phyloP scores from a whole-genome alignment of 164 flowering plant species.

The Umbilicus rupestris region DNA sequence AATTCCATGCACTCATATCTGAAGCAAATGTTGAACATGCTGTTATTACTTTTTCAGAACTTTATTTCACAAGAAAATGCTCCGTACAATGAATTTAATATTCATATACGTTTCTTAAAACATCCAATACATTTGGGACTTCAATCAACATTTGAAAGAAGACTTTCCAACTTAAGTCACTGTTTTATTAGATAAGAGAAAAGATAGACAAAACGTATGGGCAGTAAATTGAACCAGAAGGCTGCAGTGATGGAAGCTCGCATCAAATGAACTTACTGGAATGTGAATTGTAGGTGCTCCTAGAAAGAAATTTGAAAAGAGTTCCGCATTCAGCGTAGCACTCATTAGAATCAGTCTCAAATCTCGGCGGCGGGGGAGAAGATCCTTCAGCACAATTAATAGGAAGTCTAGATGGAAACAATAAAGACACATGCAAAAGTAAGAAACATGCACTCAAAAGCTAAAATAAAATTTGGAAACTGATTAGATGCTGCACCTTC shows the following conservation, averaged over 20 bases:
- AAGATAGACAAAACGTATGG: background rate
- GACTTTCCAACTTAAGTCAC: background rate
- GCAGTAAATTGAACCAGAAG: background rate
- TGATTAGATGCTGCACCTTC: constrained; percentile 47
- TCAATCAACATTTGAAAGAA: background rate
- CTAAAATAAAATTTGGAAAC: background rate
- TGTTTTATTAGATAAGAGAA: background rate
- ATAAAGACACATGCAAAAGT: background rate
- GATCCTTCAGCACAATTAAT: constrained; percentile 88
- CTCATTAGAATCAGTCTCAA: constrained; percentile 95
- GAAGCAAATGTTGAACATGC: background rate
- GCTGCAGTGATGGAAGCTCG: background rate
- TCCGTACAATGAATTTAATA: background rate
- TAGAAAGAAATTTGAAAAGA: constrained; percentile 80
- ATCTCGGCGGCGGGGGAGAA: constrained; percentile 92
- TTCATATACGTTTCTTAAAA: background rate
- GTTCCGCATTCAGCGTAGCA: constrained; percentile 94
- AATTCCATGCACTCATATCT: background rate
- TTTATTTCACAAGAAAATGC: background rate
- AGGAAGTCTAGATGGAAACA: constrained; percentile 58
- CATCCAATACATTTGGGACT: background rate
- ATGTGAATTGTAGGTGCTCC: constrained; percentile 90
- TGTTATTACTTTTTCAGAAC: background rate
- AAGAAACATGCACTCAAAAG: background rate
- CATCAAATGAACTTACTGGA: constrained; percentile 53